Evolutionary conservation across 2,329 filamentous ascomycete species (phyloP), one percentile per base, ranked within the genome.

Genomic region (Oidium heveae): DNA sequence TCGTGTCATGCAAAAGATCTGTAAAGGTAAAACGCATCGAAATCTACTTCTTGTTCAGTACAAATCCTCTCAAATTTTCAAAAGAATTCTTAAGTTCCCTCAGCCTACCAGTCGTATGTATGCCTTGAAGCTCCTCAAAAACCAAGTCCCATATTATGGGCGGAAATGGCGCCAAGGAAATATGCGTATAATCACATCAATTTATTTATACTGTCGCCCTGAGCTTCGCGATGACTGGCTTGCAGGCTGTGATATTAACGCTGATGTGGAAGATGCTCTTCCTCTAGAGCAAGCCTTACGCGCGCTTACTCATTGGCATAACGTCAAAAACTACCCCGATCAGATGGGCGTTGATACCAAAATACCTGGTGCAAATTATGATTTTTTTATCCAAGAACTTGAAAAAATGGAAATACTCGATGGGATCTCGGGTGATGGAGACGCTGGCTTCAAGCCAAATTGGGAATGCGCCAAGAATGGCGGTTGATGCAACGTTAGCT

Each of bases 141-240:
- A 87, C 57, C 91, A 98, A 68, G 91, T 98, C 4, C 91, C 91
- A 0, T 98, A 94, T 71, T 96, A 89, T 67, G 89, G 91, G 22
- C 82, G 91, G 46, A 98, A 98, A 70, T 98, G 91, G 91, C 81
- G 91, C 15, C 91, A 96, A 70, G 81, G 80, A 61, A 96, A 98
- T 68, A 98, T 98, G 91, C 84, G 89, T 55, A 88, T 96, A 63
- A 98, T 98, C 64, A 98, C 91, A 0, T 87, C 88, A 3, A 86
- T 98, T 1, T 98, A 95, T 67, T 73, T 98, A 52, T 86, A 94
- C 68, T 94, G 89, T 64, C 76, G 87, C 8, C 89, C 89, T 0
- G 89, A 96, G 66, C 73, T 98, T 49, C 76, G 89, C 33, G 91
- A 98, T 64, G 91, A 95, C 68, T 96, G 91, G 89, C 74, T 96